Evolutionary conservation across 257 asterid genomes (phyloP), one percentile per base, ranked within the genome.

Genomic region (Gynochthodes officinalis): DNA sequence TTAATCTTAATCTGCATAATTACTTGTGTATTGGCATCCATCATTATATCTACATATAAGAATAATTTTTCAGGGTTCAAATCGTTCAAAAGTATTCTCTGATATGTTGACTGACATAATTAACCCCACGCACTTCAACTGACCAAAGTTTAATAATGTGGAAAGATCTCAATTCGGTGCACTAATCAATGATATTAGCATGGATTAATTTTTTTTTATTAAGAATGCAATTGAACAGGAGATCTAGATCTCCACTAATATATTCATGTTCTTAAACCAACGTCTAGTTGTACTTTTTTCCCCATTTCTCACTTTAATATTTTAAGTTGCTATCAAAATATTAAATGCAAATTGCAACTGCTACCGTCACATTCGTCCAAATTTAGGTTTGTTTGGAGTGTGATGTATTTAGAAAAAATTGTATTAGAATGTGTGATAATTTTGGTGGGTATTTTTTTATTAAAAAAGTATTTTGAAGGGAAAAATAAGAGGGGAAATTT

Each of bases 31-130:
- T n/a, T 40, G 18, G 14, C 14, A 43, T 37, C 64, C 39, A n/a
- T 23, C 19, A 19, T 12, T 1, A 32, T 11, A 32, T 12, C 19
- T 37, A 21, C 10, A 1, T 63, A 19, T 1, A 37, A 62, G 49
- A 33, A 61, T 61, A 61, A 33, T 19, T 61, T 46, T 62, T 37
- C 30, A 61, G 2, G 15, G 39, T 18, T 18, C 43, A 10, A 70
- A 57, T 43, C 67, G 42, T 43, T 64, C 58, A 11, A 42, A 28
- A 59, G 19, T 57, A 39, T 28, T 19, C 1, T 43, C 21, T 42
- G 9, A 15, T 1, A 46, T 19, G 43, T 71, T 71, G 75, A 71
- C 75, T 46, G 21, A 71, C 27, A 25, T 8, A 49, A 67, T 67
- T 49, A 62, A 37, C 4, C 18, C 28, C 23, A 55, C 10, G 23